These are phyloP conservation scores for Cordyceps javanica DNA, from an alignment of 2,329 filamentous ascomycete genomes.

Conservation along the genomic window DNA sequence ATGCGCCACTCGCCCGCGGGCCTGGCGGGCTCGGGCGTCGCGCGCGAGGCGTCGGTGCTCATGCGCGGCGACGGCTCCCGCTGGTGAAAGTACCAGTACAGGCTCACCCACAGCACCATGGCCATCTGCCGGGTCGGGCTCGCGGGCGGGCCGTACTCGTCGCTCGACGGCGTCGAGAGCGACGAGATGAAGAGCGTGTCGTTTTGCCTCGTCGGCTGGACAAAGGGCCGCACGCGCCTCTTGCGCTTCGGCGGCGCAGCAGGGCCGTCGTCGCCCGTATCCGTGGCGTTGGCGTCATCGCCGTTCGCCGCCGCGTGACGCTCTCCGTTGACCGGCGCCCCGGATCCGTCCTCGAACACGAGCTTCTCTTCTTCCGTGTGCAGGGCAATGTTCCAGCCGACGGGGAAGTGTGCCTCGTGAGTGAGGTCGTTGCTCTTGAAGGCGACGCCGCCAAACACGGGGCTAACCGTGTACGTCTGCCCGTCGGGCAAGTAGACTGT, in stretches of 20 bases:
- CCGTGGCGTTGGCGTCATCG: slow-evolving; percentile 9
- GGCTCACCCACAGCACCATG: slow-evolving; percentile 91
- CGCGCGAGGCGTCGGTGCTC: slow-evolving; percentile 53
- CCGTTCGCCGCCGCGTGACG: background rate
- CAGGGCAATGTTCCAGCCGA: slow-evolving; percentile 85
- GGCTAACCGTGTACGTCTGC: slow-evolving; percentile 71
- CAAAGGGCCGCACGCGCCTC: slow-evolving; percentile 42
- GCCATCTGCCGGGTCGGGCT: slow-evolving; percentile 86
- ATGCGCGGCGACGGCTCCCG: slow-evolving; percentile 61
- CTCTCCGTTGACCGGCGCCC: background rate
- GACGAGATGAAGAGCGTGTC: slow-evolving; percentile 89
- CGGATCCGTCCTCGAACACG: slow-evolving; percentile 1
- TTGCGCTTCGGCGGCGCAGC: slow-evolving; percentile 13
- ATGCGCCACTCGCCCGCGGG: slow-evolving; percentile 85
- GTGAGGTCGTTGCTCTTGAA: slow-evolving; percentile 78
- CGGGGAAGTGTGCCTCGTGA: slow-evolving; percentile 66
- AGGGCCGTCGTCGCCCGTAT: background rate
- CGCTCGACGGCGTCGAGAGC: slow-evolving; percentile 75
- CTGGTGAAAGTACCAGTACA: slow-evolving; percentile 98
- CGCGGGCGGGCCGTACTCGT: slow-evolving; percentile 70
- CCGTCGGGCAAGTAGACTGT: slow-evolving; percentile 77
- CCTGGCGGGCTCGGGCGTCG: slow-evolving; percentile 62
- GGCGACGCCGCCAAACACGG: slow-evolving; percentile 84
- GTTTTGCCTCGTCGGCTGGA: slow-evolving; percentile 64
- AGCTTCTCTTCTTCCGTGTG: slow-evolving; percentile 52